Conservation (phyloP, 345 rosid species). For the Turnera subulata region DNA sequence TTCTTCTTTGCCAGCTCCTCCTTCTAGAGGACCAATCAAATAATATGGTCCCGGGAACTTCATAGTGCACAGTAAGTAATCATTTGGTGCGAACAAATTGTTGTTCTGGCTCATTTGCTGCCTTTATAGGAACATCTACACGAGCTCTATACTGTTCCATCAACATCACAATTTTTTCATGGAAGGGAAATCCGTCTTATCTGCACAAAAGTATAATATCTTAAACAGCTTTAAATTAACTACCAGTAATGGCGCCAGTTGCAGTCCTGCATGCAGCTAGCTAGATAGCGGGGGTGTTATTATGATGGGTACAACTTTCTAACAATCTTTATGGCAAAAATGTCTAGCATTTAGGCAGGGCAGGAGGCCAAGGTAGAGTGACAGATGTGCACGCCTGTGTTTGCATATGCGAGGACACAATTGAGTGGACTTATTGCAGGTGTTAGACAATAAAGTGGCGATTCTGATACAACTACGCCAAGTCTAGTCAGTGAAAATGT, state of each 20-base stretch:
- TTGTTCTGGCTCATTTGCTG: background rate
- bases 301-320: slow-evolving; percentile 18
- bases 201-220: too few relatives aligned
- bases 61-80: background rate
- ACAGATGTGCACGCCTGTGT: background rate
- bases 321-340: slow-evolving; percentile 3
- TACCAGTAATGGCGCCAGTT: slow-evolving; percentile 4
- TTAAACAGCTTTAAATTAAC: background rate
- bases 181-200: slow-evolving; percentile 3
- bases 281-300: background rate
- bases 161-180: slow-evolving; percentile 11
- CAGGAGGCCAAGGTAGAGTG: too few relatives aligned
- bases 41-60: slow-evolving; percentile 6
- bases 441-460: background rate
- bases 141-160: slow-evolving; percentile 2
- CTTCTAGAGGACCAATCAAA: background rate
- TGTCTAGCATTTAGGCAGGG: background rate
- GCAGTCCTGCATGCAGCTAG: too few relatives aligned
- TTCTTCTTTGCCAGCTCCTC: slow-evolving; percentile 1
- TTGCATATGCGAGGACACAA: background rate
- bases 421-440: too few relatives aligned
- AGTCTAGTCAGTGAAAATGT: too few relatives aligned
- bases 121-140: slow-evolving; percentile 4
- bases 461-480: too few relatives aligned
- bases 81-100: background rate